Conservation (phyloP, 2,329 filamentous ascomycete genomes). For the Lecanicillium sp. region DNA sequence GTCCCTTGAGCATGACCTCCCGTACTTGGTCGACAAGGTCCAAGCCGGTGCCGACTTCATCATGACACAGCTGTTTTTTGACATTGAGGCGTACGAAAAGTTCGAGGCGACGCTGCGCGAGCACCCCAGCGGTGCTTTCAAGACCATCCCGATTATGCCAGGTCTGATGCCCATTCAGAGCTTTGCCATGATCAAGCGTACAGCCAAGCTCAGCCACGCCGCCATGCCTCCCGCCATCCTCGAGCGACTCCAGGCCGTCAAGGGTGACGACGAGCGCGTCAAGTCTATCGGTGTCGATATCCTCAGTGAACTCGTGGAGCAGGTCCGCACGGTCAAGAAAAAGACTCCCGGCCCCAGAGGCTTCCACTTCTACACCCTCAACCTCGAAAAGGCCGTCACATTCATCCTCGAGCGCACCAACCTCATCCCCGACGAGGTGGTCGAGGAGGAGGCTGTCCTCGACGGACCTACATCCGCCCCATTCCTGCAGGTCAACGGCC, state of each 20-base stretch:
- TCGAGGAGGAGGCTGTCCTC: conserved; percentile 46
- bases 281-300: conserved; percentile 78
- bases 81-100: conserved; percentile 70
- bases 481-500: conserved; percentile 44
- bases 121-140: conserved; percentile 80
- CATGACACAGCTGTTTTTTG: conserved; percentile 98
- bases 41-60: conserved; percentile 92
- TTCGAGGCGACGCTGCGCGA: conserved; percentile 74
- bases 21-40: conserved; percentile 85
- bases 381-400: conserved; percentile 90
- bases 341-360: conserved; percentile 59
- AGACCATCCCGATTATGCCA: conserved; percentile 82
- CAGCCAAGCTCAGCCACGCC: conserved; percentile 90
- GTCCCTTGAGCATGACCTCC: conserved; percentile 72
- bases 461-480: conserved; percentile 31
- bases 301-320: conserved; percentile 74
- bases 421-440: conserved; percentile 64
- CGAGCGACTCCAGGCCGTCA: conserved; percentile 63
- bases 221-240: conserved; percentile 68
- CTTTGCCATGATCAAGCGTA: conserved; percentile 90
- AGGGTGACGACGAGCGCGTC: conserved; percentile 73
- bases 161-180: conserved; percentile 97
- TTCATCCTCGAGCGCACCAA: conserved; percentile 82
- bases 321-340: conserved; percentile 61
- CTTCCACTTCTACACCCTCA: conserved; percentile 97